phyloP scores from a whole-genome alignment of 2,329 filamentous ascomycete genomes.

The Hysterium pulicare region DNA sequence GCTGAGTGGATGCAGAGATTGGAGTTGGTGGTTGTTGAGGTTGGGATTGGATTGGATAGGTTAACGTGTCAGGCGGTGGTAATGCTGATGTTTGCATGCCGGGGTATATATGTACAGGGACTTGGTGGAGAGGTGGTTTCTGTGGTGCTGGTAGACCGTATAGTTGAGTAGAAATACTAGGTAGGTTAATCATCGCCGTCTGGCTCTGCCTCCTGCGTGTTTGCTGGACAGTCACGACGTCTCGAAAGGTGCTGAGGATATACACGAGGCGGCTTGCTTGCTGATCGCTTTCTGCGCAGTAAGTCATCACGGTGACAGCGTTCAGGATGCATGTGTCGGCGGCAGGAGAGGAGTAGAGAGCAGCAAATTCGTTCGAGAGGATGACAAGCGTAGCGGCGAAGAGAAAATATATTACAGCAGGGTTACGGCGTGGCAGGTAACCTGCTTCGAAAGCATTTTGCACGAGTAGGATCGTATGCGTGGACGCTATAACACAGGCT shows the following conservation, averaged over 20 bases:
- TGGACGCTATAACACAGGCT: slow-evolving; percentile 41
- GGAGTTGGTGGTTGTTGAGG: slow-evolving; percentile 7
- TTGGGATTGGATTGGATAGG: slow-evolving; percentile 8
- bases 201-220: slow-evolving; percentile 23
- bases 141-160: slow-evolving; percentile 17
- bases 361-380: slow-evolving; percentile 39
- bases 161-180: slow-evolving; percentile 33
- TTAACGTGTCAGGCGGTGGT: slow-evolving; percentile 11
- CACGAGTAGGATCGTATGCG: slow-evolving; percentile 39
- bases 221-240: slow-evolving; percentile 34
- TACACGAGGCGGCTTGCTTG: slow-evolving; percentile 38
- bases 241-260: slow-evolving; percentile 37
- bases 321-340: slow-evolving; percentile 37
- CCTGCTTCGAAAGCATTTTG: slow-evolving; percentile 41
- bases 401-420: slow-evolving; percentile 41
- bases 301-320: slow-evolving; percentile 38
- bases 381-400: slow-evolving; percentile 41
- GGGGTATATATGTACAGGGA: slow-evolving; percentile 35
- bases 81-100: slow-evolving; percentile 30
- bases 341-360: slow-evolving; percentile 30
- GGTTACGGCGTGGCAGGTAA: slow-evolving; percentile 38
- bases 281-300: slow-evolving; percentile 39
- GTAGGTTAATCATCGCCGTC: slow-evolving; percentile 20
- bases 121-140: slow-evolving; percentile 26
- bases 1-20: not conserved